phyloP scores from a whole-genome alignment of 2,329 filamentous ascomycete species.

The Clarireedia hainanense region DNA sequence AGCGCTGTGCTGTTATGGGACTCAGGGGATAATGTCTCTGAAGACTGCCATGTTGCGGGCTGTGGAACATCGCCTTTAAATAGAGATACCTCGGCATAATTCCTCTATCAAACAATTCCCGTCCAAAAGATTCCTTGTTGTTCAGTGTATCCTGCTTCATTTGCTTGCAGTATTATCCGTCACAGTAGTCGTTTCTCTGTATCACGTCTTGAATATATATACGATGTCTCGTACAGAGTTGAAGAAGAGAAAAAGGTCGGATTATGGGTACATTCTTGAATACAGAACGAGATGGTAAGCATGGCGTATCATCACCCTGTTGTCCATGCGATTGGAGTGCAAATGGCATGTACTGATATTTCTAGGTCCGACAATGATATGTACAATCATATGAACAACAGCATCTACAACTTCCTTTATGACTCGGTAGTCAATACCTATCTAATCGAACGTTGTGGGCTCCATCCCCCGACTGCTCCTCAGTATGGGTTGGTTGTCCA shows the following conservation, averaged over 20 bases:
- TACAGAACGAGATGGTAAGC: conserved; percentile 78
- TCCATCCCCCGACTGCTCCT: conserved; percentile 60
- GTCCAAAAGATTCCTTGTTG: too few relatives aligned
- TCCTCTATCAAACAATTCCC: too few relatives aligned
- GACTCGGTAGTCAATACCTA: conserved; percentile 89
- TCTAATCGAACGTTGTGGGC: conserved; percentile 68
- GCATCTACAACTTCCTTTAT: conserved; percentile 77
- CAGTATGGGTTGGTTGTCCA: conserved; percentile 82
- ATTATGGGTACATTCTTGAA: conserved; percentile 73
- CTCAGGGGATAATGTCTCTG: too few relatives aligned
- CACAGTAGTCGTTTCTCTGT: too few relatives aligned
- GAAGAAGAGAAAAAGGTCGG: conserved; percentile 56
- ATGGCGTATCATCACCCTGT: not conserved
- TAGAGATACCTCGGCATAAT: too few relatives aligned
- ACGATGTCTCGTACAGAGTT: conserved; percentile 32
- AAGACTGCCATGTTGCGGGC: too few relatives aligned
- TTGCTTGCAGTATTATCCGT: not conserved
- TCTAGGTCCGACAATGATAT: conserved; percentile 85
- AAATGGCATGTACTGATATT: not conserved
- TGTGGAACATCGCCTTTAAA: too few relatives aligned
- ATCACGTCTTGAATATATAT: not conserved
- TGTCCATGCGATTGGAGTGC: conserved; percentile 6
- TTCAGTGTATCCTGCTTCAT: not conserved
- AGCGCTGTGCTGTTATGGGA: too few relatives aligned
- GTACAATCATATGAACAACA: conserved; percentile 92